Evolutionary conservation across 441 rosid species (phyloP).

Genomic region (Pelargonium citronellum): DNA sequence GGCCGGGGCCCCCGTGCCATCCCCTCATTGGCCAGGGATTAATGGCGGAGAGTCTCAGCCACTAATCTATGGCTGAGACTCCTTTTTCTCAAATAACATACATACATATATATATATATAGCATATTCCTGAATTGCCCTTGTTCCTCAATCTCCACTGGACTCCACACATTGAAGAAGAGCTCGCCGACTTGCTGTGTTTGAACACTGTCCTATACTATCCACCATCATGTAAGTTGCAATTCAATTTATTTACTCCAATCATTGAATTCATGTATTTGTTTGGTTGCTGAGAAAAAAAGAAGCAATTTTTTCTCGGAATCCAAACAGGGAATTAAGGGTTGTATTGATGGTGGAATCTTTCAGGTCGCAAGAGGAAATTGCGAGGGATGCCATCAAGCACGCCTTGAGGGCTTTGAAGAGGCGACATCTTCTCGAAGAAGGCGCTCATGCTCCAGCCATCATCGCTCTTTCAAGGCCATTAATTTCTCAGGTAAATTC

Average conservation of each 20-base stretch:
- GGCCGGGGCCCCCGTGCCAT: no score
- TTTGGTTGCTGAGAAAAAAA: neutral
- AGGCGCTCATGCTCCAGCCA: slow-evolving; percentile 86
- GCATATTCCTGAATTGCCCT: no score
- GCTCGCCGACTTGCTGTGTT: no score
- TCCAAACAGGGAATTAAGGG: neutral
- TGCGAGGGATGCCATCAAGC: slow-evolving; percentile 63
- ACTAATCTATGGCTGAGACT: no score
- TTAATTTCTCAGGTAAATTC: slow-evolving; percentile 58
- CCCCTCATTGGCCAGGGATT: no score
- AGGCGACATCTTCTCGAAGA: slow-evolving; percentile 85
- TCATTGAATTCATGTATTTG: neutral
- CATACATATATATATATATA: no score
- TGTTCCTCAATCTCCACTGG: no score
- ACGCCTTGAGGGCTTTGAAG: slow-evolving; percentile 71
- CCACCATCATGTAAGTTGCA: neutral
- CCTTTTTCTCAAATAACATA: no score
- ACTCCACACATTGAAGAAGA: no score
- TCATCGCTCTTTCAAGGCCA: slow-evolving; percentile 72
- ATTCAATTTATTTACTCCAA: neutral
- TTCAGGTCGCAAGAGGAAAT: slow-evolving; percentile 57
- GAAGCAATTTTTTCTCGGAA: neutral
- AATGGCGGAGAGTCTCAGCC: no score
- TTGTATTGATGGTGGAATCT: slow-evolving; percentile 17
- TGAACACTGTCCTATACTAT: neutral